Conservation (phyloP, 768 basidiomycete genomes). For the Hygrophorus russula region DNA sequence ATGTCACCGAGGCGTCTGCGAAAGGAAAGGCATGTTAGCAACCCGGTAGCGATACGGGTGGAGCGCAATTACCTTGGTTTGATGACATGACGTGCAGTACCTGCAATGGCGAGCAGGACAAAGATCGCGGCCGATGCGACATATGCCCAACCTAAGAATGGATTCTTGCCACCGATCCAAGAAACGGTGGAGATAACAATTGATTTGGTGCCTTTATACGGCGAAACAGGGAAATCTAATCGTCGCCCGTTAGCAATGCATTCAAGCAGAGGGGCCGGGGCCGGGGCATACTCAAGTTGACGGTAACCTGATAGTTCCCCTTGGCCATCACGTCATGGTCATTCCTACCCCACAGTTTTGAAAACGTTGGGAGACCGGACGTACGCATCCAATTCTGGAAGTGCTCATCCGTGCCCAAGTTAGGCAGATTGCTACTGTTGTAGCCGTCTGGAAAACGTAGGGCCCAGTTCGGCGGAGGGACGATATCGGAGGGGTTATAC, state of each 20-base stretch:
- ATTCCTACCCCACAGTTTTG: constrained; percentile 90
- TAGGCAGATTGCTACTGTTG: constrained; percentile 52
- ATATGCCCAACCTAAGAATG: constrained; percentile 98
- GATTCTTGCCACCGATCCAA: constrained; percentile 98
- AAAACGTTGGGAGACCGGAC: constrained; percentile 92
- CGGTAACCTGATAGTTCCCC: constrained; percentile 65
- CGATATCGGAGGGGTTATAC: constrained; percentile 45
- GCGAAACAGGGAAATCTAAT: constrained; percentile 83
- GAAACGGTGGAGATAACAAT: constrained; percentile 95
- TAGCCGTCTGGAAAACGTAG: constrained; percentile 66
- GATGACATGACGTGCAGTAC: constrained; percentile 86
- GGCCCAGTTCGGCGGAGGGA: constrained; percentile 92
- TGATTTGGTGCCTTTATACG: constrained; percentile 92
- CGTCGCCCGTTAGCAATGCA: constrained; percentile 6
- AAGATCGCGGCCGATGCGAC: constrained; percentile 83
- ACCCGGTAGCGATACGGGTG: constrained; percentile 3
- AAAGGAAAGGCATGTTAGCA: constrained; percentile 7
- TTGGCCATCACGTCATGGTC: constrained; percentile 60
- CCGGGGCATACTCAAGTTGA: constrained; percentile 69
- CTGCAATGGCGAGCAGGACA: constrained; percentile 75
- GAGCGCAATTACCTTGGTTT: constrained; percentile 59
- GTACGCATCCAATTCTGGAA: constrained; percentile 99
- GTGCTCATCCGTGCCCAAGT: constrained; percentile 71
- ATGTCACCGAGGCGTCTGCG: constrained; percentile 76
- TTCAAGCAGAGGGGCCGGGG: constrained; percentile 5